Conservation (phyloP, 305 asterid genomes). For the Andrographis paniculata region DNA sequence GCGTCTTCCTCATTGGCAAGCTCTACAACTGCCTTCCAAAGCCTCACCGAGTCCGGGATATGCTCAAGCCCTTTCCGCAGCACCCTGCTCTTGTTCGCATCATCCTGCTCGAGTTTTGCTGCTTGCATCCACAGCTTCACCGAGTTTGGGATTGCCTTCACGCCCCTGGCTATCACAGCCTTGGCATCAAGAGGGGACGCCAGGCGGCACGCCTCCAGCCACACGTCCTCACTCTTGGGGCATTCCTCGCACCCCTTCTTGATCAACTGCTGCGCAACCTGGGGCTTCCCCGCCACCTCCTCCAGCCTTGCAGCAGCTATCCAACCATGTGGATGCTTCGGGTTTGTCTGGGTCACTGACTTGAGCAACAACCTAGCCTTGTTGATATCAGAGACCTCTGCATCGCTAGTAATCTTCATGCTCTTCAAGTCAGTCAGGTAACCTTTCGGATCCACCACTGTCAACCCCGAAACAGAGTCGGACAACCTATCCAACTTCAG, state of each 20-base stretch:
- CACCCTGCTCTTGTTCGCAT: conserved; percentile 56
- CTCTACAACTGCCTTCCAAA: conserved; percentile 94
- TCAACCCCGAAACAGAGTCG: conserved; percentile 76
- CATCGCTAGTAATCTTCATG: conserved; percentile 84
- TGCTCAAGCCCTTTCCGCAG: conserved; percentile 77
- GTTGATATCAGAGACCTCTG: conserved; percentile 82
- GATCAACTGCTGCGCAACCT: conserved; percentile 58
- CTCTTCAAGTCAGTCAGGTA: conserved; percentile 89
- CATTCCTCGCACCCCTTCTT: conserved; percentile 77
- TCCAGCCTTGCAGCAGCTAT: conserved; percentile 93
- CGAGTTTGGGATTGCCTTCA: conserved; percentile 70
- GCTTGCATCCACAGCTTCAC: conserved; percentile 94
- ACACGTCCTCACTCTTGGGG: conserved; percentile 77
- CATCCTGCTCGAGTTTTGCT: conserved; percentile 75
- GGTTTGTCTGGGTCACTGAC: conserved; percentile 72
- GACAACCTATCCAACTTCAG: conserved; percentile 71
- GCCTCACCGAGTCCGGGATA: conserved; percentile 76
- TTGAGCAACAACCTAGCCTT: conserved; percentile 81
- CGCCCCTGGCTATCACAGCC: conserved; percentile 80
- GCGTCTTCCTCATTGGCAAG: conserved; percentile 84
- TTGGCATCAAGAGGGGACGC: conserved; percentile 64
- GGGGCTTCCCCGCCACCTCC: conserved; percentile 85
- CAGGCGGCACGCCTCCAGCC: conserved; percentile 86
- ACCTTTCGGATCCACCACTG: conserved; percentile 91
- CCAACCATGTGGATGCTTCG: conserved; percentile 96